Evolutionary conservation across 257 asterid species (phyloP).

Genomic region (Solanum corneliomulleri): DNA sequence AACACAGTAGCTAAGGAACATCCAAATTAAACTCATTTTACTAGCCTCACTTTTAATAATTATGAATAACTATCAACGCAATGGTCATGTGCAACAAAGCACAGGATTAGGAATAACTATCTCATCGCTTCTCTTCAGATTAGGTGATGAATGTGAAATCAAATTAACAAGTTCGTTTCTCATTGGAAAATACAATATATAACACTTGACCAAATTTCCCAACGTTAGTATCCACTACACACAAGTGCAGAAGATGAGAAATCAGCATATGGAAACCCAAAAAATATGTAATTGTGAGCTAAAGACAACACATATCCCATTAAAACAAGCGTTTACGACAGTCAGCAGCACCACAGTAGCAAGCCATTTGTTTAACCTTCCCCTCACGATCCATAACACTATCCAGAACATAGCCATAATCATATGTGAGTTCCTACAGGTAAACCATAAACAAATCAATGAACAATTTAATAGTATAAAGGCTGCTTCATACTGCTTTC

Average conservation of each 20-base stretch:
- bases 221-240: not conserved
- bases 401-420: slow-evolving; percentile 63
- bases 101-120: not conserved
- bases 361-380: slow-evolving; percentile 30
- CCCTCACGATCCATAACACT: slow-evolving; percentile 71
- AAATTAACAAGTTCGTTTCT: not conserved
- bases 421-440: slow-evolving; percentile 66
- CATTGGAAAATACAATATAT: not conserved
- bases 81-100: not conserved
- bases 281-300: not conserved
- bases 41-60: not conserved
- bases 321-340: slow-evolving; percentile 59
- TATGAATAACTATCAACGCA: not conserved
- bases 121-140: not conserved
- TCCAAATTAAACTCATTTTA: not conserved
- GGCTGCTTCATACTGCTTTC: not conserved
- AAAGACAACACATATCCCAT: not conserved
- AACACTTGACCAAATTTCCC: not conserved
- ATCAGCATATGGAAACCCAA: not conserved
- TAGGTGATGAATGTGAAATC: not conserved
- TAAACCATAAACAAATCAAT: not conserved
- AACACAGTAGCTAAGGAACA: not conserved
- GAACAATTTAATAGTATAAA: not conserved
- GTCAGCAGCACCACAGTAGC: slow-evolving; percentile 62
- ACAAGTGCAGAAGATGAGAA: not conserved